Evolutionary conservation across 2,329 filamentous ascomycete genomes (phyloP), one percentile per base, ranked within the genome.

Genomic region (Epichloe festucae): DNA sequence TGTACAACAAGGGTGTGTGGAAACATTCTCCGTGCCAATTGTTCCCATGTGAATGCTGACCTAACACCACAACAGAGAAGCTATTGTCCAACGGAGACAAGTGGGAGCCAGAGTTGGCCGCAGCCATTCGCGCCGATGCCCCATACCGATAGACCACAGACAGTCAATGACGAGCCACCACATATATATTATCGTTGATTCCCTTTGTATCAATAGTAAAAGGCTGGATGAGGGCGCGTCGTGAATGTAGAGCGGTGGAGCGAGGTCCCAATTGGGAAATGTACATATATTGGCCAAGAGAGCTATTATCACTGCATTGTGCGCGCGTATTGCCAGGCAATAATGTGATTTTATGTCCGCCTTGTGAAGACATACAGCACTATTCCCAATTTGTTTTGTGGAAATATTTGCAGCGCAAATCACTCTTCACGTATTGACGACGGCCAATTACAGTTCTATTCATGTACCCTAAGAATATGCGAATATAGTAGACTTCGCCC

Each of bases 101-200:
- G 73, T 98, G 93, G 93, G 93, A 98, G 75, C 90, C 93, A 7
- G 93, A 98, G 73, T 77, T 98, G 64, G 91, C 91, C 1, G 91
- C 93, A 53, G 84, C 81, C 59, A 93, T 93, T 66, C 84, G 89
- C 65, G 93, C 93, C 55, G 93, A 98, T 76, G 83, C 90, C 51
- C 91, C 91, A 49, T 97, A 90, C 75, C 80, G 87, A 78, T 91
- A 83, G 17, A 15, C 3, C 2, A n/a, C 23, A 4, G 14, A 40
- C 7, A n/a, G 12, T 21, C 4, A 36, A 46, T 17, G 3, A 36
- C 45, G 23, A 11, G 35, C 43, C 42, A 35, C 19, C 43, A 51
- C 43, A 46, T 31, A 35, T 10, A 31, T 21, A 8, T 10, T n/a
- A 15, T 38, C n/a, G 42, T 15, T 17, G 21, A 35, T 51, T 51